These are phyloP conservation scores for Polyplosphaeria fusca DNA, from an alignment of 495 filamentous ascomycete species.

Conservation along the genomic window DNA sequence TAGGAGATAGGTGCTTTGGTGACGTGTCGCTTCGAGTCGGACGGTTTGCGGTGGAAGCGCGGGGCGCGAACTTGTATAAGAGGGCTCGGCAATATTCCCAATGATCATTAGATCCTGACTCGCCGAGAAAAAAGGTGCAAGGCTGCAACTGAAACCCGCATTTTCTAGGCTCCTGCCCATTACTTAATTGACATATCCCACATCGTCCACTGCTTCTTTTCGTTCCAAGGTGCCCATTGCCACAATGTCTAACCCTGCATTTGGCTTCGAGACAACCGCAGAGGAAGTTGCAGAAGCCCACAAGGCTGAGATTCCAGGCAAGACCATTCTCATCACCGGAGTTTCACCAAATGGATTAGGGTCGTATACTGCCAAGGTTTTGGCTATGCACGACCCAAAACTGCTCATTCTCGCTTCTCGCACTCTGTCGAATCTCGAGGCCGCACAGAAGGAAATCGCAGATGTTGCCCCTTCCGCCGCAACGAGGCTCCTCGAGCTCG, in stretches of 20 bases:
- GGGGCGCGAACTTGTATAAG: too few species aligned
- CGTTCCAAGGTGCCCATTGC: too few species aligned
- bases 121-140: too few species aligned
- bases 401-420: conserved; percentile 55
- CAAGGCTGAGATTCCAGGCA: conserved; percentile 5
- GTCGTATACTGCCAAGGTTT: conserved; percentile 48
- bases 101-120: too few species aligned
- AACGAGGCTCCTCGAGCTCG: conserved; percentile 43
- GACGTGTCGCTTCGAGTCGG: too few species aligned
- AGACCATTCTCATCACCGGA: conserved; percentile 36
- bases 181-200: too few species aligned
- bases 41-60: too few species aligned
- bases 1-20: too few species aligned
- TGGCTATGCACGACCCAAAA: conserved; percentile 51
- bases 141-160: too few species aligned
- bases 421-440: conserved; percentile 48
- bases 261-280: conserved; percentile 8
- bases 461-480: conserved; percentile 35
- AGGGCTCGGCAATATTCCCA: too few species aligned
- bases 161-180: too few species aligned
- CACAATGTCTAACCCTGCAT: conserved; percentile 14
- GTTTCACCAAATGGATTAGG: conserved; percentile 54
- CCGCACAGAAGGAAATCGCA: conserved; percentile 44
- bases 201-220: too few species aligned
- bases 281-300: conserved; percentile 12